Conservation (phyloP, 345 rosid genomes). For the Raphanus raphanistrum region DNA sequence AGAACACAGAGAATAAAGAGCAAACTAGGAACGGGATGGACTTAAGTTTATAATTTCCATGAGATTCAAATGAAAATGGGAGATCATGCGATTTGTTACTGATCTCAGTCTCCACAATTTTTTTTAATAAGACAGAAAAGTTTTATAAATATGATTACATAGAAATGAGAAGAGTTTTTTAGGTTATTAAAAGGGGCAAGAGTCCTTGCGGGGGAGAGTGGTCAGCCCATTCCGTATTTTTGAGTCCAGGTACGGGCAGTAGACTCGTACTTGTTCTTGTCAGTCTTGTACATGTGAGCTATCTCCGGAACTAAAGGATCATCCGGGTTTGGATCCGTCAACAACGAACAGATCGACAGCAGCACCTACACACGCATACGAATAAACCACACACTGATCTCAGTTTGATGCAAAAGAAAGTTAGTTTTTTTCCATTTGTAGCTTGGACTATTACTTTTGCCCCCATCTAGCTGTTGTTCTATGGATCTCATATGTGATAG, state of each 20-base stretch:
- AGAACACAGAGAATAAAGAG: too few relatives aligned
- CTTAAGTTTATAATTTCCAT: constrained; percentile 7
- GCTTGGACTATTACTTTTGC: not conserved
- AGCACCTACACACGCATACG: constrained; percentile 53
- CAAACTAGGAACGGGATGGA: too few relatives aligned
- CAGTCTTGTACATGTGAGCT: constrained; percentile 97
- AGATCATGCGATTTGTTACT: constrained; percentile 24
- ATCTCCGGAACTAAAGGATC: constrained; percentile 97
- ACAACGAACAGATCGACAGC: constrained; percentile 88
- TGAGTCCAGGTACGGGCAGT: constrained; percentile 99
- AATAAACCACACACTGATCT: not conserved
- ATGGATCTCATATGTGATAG: not conserved
- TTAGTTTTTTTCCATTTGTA: too few relatives aligned
- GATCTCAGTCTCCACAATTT: constrained; percentile 25
- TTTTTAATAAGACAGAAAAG: constrained; percentile 22
- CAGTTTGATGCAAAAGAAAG: too few relatives aligned
- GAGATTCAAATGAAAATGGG: constrained; percentile 8
- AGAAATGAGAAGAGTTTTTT: constrained; percentile 23
- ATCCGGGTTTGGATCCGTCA: constrained; percentile 96
- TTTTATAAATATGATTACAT: constrained; percentile 41
- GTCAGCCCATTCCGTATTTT: constrained; percentile 94
- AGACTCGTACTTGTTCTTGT: constrained; percentile 88
- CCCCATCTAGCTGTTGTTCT: not conserved
- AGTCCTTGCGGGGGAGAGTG: not conserved
- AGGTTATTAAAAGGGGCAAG: constrained; percentile 24